Conservation (phyloP, 2,329 filamentous ascomycete genomes). For the Aspergillus sp. region DNA sequence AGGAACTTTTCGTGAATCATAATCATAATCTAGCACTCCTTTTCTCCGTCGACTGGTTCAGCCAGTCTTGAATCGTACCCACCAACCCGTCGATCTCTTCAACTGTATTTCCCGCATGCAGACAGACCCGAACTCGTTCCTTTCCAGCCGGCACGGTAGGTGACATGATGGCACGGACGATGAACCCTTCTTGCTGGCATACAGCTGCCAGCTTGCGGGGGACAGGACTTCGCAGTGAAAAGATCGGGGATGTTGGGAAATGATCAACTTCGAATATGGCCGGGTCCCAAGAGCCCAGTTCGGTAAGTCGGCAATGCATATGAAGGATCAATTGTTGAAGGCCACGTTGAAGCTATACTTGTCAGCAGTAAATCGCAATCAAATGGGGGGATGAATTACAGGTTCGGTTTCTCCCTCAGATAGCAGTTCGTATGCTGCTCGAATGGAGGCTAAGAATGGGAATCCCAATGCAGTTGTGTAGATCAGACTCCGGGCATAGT, state of each 20-base stretch:
- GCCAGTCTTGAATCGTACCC: conserved; percentile 47
- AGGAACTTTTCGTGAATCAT: too few species aligned
- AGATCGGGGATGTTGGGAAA: conserved; percentile 57
- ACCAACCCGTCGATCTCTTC: conserved; percentile 54
- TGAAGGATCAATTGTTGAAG: conserved; percentile 45
- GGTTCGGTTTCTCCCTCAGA: conserved; percentile 43
- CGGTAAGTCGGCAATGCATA: conserved; percentile 42
- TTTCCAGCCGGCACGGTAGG: conserved; percentile 62
- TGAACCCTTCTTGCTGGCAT: conserved; percentile 56
- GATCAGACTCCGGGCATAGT: conserved; percentile 70
- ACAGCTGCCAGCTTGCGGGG: conserved; percentile 56
- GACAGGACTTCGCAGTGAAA: conserved; percentile 55
- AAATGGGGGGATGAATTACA: conserved; percentile 24
- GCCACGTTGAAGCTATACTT: conserved; percentile 33
- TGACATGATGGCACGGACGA: conserved; percentile 62
- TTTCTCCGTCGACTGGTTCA: conserved; percentile 13
- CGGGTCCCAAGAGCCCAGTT: conserved; percentile 24
- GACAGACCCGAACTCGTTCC: conserved; percentile 61
- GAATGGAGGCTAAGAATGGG: conserved; percentile 56
- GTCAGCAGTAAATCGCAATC: conserved; percentile 3
- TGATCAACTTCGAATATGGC: conserved; percentile 34
- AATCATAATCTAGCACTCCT: conserved; percentile 1
- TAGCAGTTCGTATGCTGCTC: conserved; percentile 56
- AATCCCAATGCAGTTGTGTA: conserved; percentile 68
- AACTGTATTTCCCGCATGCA: conserved; percentile 62